These are phyloP conservation scores for Penicillium nucicola DNA, from an alignment of 495 filamentous ascomycete species.

Conservation along the genomic window DNA sequence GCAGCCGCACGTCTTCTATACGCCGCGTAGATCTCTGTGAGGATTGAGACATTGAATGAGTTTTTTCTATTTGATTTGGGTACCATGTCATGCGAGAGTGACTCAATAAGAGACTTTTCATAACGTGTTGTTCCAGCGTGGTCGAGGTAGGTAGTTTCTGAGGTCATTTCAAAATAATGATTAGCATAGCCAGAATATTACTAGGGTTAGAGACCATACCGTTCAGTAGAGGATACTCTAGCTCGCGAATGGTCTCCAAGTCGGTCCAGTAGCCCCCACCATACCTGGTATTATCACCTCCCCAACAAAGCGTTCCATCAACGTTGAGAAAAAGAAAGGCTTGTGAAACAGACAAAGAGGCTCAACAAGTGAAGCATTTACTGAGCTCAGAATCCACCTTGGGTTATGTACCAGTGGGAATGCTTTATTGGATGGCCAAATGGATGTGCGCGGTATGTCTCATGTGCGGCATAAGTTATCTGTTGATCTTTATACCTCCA, in stretches of 20 bases:
- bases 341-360: too few species aligned
- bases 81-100: constrained; percentile 71
- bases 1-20: constrained; percentile 72
- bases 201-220: constrained; percentile 42
- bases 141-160: constrained; percentile 81
- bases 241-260: constrained; percentile 64
- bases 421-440: too few species aligned
- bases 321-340: too few species aligned
- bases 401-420: too few species aligned
- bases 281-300: constrained; percentile 7
- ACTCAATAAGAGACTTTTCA: constrained; percentile 75
- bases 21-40: constrained; percentile 72
- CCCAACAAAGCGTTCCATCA: too few species aligned
- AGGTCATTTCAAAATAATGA: background rate
- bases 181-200: background rate
- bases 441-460: too few species aligned
- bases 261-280: constrained; percentile 55
- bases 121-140: constrained; percentile 88
- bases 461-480: too few species aligned
- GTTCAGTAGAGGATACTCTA: constrained; percentile 82
- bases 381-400: too few species aligned
- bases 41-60: constrained; percentile 80
- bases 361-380: too few species aligned
- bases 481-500: too few species aligned
- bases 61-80: constrained; percentile 86